Evolutionary conservation across 2,329 filamentous ascomycete genomes (phyloP).

Genomic region (Ophiostoma sp.): DNA sequence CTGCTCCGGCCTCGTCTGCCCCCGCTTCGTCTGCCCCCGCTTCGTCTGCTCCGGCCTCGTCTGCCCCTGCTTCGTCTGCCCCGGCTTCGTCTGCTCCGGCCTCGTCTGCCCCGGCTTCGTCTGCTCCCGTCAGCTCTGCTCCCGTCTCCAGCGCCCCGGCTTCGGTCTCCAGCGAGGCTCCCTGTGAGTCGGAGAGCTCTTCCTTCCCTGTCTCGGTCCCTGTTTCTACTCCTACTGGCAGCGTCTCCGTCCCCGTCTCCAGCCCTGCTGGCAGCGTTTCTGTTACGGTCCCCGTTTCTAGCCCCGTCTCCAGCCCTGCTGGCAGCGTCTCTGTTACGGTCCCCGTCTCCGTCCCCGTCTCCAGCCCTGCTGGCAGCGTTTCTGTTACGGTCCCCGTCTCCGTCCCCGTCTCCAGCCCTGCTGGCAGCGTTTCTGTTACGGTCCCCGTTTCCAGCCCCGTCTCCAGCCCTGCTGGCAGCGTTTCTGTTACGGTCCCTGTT

Average conservation of each 20-base stretch:
- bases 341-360: not conserved
- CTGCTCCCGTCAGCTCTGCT: not conserved
- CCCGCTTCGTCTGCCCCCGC: not conserved
- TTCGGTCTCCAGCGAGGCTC: constrained; percentile 3
- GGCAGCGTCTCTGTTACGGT: not conserved
- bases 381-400: not conserved
- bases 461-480: not conserved
- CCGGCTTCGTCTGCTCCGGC: not conserved
- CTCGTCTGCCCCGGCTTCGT: not conserved
- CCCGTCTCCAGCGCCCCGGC: constrained; percentile 5
- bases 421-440: constrained; percentile 1
- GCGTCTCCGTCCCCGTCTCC: not conserved
- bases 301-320: not conserved
- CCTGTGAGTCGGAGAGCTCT: constrained; percentile 10
- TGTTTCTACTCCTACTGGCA: not conserved
- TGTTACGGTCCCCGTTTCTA: not conserved
- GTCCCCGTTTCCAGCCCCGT: constrained; percentile 26
- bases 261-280: not conserved
- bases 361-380: not conserved
- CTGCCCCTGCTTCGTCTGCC: not conserved
- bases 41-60: not conserved
- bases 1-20: not conserved
- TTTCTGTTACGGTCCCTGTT: not conserved
- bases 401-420: not conserved
- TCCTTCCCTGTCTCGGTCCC: not conserved